phyloP scores from a whole-genome alignment of 495 filamentous ascomycete species.

The Achaetomiella virescens region DNA sequence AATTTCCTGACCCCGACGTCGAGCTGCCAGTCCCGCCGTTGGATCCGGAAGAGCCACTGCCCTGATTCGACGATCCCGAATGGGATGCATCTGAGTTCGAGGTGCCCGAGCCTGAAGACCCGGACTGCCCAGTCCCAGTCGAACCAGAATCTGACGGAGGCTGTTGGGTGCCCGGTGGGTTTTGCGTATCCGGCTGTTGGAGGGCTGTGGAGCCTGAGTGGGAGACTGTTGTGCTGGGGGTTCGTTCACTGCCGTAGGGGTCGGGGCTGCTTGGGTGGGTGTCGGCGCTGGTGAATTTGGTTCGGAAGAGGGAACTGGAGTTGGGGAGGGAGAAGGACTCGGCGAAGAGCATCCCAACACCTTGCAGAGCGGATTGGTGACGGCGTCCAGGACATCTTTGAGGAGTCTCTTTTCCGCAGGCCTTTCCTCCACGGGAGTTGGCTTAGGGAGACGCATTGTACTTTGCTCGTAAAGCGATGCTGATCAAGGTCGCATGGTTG shows the following conservation, averaged over 20 bases:
- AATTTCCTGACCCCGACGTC: too few relatives aligned
- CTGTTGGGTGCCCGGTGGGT: neutral
- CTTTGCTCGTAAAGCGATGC: neutral
- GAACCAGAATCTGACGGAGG: neutral
- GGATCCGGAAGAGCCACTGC: neutral
- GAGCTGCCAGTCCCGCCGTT: neutral
- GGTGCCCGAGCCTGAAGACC: neutral
- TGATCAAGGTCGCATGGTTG: neutral
- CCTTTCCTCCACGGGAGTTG: conserved; percentile 1
- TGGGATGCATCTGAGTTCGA: neutral
- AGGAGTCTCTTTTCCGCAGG: neutral
- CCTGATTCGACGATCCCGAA: neutral
- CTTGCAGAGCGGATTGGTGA: conserved; percentile 8
- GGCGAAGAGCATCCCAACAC: conserved; percentile 4
- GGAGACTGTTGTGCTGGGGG: neutral
- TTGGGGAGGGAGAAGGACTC: neutral
- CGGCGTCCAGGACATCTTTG: neutral
- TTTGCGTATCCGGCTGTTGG: neutral
- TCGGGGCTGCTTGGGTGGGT: neutral
- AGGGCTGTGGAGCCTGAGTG: neutral
- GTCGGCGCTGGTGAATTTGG: neutral
- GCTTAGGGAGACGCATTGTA: conserved; percentile 9
- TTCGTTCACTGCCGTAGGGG: neutral
- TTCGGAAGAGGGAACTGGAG: neutral
- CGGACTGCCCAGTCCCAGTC: neutral